These are phyloP conservation scores for Endogone sp. DNA, from an alignment of 192 early-diverging fungal species.

Conservation along the genomic window DNA sequence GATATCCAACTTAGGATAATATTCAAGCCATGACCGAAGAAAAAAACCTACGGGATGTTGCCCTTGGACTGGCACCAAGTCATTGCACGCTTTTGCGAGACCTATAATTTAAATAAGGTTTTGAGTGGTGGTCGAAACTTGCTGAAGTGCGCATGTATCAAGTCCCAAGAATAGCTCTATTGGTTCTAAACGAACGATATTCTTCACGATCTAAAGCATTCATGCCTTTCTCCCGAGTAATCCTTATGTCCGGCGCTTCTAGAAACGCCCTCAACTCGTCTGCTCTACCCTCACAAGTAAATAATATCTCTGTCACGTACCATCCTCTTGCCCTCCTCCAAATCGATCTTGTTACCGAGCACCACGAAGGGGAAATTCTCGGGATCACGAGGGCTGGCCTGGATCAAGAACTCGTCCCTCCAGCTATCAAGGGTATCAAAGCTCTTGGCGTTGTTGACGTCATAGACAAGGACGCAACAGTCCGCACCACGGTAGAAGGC, in stretches of 20 bases:
- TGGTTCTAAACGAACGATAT: no score
- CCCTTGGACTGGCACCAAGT: slow-evolving; percentile 96
- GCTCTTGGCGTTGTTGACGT: slow-evolving; percentile 91
- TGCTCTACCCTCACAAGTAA: slow-evolving; percentile 4
- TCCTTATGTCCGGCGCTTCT: no score
- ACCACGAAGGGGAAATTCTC: slow-evolving; percentile 99
- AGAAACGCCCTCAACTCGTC: not conserved
- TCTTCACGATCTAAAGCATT: not conserved
- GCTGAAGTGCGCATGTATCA: no score
- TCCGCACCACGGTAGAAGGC: slow-evolving; percentile 99
- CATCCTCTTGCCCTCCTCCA: slow-evolving; percentile 90
- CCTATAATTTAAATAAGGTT: no score
- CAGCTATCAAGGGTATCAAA: slow-evolving; percentile 97
- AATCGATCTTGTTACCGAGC: slow-evolving; percentile 98
- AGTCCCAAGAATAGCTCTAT: no score
- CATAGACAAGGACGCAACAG: slow-evolving; percentile 97
- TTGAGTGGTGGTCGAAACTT: no score
- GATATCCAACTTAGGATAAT: slow-evolving; percentile 12
- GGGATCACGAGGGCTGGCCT: slow-evolving; percentile 89
- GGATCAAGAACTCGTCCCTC: slow-evolving; percentile 98
- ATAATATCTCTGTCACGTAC: no score
- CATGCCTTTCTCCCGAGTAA: not conserved
- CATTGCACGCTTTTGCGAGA: slow-evolving; percentile 94
- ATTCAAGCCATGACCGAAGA: slow-evolving; percentile 10
- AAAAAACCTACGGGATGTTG: no score